Base-by-base conservation (phyloP, 2,329 filamentous ascomycete genomes). In the Botrytis elliptica region DNA sequence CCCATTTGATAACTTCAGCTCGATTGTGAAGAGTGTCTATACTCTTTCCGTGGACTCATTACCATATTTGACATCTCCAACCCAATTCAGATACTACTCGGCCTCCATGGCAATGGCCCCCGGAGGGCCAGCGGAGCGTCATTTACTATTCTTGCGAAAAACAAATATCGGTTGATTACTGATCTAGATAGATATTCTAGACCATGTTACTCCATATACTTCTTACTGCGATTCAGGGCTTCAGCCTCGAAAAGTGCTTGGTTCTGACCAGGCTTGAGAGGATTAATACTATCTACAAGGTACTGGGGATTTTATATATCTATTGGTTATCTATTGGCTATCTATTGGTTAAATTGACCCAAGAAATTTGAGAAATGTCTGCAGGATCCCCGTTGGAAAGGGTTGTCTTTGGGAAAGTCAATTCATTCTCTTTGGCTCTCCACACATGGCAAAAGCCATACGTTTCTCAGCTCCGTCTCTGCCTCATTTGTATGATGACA, bases 91-190 rank as follows among this genome's bases (percentile, higher is more conserved):
- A 62, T 62, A 65, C n/a, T 65, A 65, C n/a, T 65, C 40, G n/a
- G 62, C 40, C n/a, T 46, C 62, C n/a, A 65, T 29, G 40, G 40
- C 62, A 46, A 42, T 65, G n/a, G 40, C 62, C 40, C 40, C 62
- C 40, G n/a, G 62, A 65, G 62, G n/a, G 18, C n/a, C 40, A 65
- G 62, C 40, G 62, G 40, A 65, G 62, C 62, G 62, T 46, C 40
- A 44, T 44, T 38, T 25, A n/a, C 7, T 20, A 25, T 63, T 25
- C 20, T 36, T 60, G 33, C n/a, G 20, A 46, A 22, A 4, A 46
- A 46, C 20, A 46, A 46, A 46, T 46, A 20, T 46, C 44, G 44
- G 7, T 9, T n/a, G 46, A 64, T 44, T 44, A n/a, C 38, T 20
- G 3, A 62, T 38, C 20, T n/a, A 8, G 36, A 62, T 7, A 25